These are phyloP conservation scores for Leishmania tarentolae DNA, from an alignment of 208 protist species.

Conservation along the genomic window DNA sequence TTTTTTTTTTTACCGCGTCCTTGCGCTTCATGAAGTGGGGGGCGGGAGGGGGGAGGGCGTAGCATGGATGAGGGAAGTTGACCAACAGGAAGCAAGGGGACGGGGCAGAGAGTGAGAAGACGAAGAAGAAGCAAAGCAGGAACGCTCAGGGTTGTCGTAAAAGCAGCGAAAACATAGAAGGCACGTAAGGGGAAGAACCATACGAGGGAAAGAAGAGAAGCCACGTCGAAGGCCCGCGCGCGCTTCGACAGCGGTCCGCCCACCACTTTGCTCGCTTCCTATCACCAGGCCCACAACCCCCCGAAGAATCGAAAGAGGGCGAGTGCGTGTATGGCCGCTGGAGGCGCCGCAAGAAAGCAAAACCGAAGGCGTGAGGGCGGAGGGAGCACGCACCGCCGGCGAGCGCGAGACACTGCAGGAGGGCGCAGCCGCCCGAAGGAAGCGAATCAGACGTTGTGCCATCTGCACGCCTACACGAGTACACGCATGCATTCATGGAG, in stretches of 20 bases:
- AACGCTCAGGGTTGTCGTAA: neutral
- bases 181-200: neutral
- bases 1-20: neutral
- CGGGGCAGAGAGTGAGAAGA: neutral
- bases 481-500: neutral
- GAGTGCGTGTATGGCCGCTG: neutral
- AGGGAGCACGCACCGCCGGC: neutral
- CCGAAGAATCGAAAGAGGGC: neutral
- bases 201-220: neutral
- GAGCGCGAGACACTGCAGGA: neutral
- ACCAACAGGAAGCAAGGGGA: too few species aligned
- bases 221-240: neutral
- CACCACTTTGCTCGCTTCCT: neutral
- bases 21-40: neutral
- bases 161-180: neutral
- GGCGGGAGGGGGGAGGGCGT: too few species aligned
- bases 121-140: neutral
- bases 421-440: neutral
- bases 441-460: neutral
- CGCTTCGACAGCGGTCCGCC: neutral
- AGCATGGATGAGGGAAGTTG: neutral
- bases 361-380: neutral
- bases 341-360: neutral
- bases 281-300: neutral
- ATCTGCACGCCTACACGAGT: neutral